These are phyloP conservation scores for Notholithocarpus densiflorus DNA, from an alignment of 306 rosid species.

Conservation along the genomic window DNA sequence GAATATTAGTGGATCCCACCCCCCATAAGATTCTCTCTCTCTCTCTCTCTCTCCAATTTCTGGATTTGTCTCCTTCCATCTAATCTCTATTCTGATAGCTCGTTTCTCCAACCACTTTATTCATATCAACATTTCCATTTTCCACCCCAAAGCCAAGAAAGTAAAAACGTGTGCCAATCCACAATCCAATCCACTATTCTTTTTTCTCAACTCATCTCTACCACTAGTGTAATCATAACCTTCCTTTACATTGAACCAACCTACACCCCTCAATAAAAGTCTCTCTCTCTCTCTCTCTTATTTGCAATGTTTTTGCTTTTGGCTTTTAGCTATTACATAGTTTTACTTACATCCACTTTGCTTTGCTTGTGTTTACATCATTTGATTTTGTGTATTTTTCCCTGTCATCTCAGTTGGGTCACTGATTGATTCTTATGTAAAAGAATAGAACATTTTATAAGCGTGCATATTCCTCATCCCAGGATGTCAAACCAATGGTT, in stretches of 20 bases:
- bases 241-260: background rate
- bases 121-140: background rate
- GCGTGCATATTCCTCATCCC: background rate
- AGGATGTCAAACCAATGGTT: background rate
- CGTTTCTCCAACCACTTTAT: background rate
- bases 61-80: background rate
- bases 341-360: background rate
- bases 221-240: background rate
- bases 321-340: background rate
- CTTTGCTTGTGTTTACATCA: background rate
- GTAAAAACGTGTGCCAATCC: background rate
- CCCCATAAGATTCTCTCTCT: constrained; percentile 18
- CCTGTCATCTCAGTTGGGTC: background rate
- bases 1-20: constrained; percentile 30
- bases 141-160: too few species aligned
- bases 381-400: background rate
- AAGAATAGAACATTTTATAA: background rate
- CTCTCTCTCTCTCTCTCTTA: background rate
- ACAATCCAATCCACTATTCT: background rate
- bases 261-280: background rate
- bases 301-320: background rate
- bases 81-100: background rate
- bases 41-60: background rate
- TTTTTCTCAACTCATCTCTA: too few species aligned
- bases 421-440: background rate